phyloP scores from a whole-genome alignment of 2,329 filamentous ascomycete species.

The Cladosporium phlei region DNA sequence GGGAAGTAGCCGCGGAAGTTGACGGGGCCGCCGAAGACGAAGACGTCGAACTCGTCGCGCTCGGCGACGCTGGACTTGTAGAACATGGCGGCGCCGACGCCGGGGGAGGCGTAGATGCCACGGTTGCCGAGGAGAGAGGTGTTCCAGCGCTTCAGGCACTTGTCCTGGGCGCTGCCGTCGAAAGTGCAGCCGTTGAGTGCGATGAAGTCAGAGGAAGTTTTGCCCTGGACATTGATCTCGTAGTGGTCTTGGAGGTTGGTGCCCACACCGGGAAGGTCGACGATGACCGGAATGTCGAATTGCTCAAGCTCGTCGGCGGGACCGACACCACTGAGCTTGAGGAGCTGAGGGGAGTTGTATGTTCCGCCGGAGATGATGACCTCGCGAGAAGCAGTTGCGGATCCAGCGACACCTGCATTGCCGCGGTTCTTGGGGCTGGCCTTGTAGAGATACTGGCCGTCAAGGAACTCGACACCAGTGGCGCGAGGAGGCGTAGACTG shows the following conservation, averaged over 20 bases:
- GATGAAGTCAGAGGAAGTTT: conserved; percentile 33
- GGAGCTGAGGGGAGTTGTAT: conserved; percentile 61
- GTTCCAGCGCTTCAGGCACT: conserved; percentile 44
- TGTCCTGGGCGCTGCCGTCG: conserved; percentile 28
- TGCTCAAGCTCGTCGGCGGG: conserved; percentile 48
- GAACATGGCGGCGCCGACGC: conserved; percentile 49
- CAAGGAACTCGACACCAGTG: conserved; percentile 40
- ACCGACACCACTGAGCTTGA: conserved; percentile 60
- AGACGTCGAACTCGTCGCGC: conserved; percentile 49
- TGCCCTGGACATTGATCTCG: conserved; percentile 49
- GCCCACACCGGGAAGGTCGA: conserved; percentile 58
- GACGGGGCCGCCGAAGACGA: conserved; percentile 52
- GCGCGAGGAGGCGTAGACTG: conserved; percentile 52
- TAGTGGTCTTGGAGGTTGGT: conserved; percentile 61
- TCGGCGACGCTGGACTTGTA: conserved; percentile 35
- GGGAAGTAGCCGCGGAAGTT: conserved; percentile 55
- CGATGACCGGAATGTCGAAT: conserved; percentile 49
- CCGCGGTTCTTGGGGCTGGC: conserved; percentile 34
- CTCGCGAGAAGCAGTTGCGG: conserved; percentile 41
- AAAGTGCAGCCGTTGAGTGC: conserved; percentile 40
- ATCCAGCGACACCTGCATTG: conserved; percentile 36
- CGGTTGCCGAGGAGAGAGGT: conserved; percentile 31
- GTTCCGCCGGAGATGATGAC: conserved; percentile 49
- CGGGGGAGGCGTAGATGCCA: conserved; percentile 47
- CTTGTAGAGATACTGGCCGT: conserved; percentile 37